Evolutionary conservation across 139 green algal genomes (phyloP).

Genomic region (Pleodorina starrii): DNA sequence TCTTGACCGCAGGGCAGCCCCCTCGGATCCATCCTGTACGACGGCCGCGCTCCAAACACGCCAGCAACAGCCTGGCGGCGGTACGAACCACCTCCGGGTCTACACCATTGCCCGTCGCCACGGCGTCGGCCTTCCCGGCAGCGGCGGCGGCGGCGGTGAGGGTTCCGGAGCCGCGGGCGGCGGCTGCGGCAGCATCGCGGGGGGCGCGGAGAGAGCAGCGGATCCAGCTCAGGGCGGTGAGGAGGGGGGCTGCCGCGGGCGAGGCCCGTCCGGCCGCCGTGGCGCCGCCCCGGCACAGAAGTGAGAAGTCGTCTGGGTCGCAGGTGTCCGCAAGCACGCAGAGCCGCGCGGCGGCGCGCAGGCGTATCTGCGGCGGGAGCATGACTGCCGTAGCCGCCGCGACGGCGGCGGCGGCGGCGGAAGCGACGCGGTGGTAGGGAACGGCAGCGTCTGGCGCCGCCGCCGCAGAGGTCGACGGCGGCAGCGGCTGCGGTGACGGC

Average conservation of each 20-base stretch:
- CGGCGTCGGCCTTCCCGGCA: neutral
- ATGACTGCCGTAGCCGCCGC: neutral
- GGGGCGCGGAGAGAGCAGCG: no score
- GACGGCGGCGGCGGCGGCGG: neutral
- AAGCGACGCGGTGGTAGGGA: neutral
- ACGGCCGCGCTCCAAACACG: neutral
- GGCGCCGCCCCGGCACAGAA: constrained; percentile 9
- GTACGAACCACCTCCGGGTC: neutral
- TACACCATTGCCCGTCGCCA: neutral
- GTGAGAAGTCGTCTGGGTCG: constrained; percentile 6
- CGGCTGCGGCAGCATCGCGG: neutral
- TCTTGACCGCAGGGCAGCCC: neutral
- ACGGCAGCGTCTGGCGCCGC: neutral
- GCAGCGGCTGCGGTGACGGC: neutral
- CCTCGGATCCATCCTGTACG: neutral
- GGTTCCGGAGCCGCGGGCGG: no score
- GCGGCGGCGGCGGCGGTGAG: neutral
- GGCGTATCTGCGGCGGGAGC: neutral
- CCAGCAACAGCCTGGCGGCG: neutral
- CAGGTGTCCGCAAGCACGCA: neutral
- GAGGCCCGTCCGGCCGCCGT: neutral
- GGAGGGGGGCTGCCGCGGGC: neutral
- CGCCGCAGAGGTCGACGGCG: neutral
- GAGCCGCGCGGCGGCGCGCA: neutral
- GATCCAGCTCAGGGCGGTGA: neutral